Evolutionary conservation across 2,329 filamentous ascomycete species (phyloP).

Genomic region (Penicillium occitanis): DNA sequence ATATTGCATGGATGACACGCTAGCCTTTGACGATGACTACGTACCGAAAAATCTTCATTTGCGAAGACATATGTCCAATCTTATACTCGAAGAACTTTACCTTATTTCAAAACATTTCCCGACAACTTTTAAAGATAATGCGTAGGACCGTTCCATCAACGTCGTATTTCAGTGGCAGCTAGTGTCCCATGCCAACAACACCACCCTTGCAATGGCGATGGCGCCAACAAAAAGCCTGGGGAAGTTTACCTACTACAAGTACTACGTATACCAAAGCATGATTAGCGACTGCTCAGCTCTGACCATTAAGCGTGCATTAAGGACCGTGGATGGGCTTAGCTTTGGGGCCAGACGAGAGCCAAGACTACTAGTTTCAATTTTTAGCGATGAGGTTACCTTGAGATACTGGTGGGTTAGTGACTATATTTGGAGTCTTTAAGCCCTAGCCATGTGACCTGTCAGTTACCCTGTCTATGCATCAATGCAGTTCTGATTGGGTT

Average conservation of each 20-base stretch:
- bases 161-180: slow-evolving; percentile 5
- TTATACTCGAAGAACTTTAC: background rate
- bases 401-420: background rate
- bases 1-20: background rate
- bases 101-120: background rate
- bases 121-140: background rate
- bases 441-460: background rate
- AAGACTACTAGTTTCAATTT: slow-evolving; percentile 5
- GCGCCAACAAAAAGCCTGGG: background rate
- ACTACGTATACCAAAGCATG: background rate
- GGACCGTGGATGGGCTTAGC: background rate
- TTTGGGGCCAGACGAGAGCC: background rate
- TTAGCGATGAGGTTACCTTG: background rate
- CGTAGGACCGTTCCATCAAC: slow-evolving; percentile 1
- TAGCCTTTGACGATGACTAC: background rate
- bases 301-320: background rate
- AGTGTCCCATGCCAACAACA: background rate
- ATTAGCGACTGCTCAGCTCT: background rate
- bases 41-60: no score
- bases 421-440: background rate
- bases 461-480: background rate
- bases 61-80: background rate
- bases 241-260: background rate
- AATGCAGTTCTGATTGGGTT: background rate
- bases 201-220: background rate